phyloP scores from a whole-genome alignment of 495 filamentous ascomycete genomes.

The Neurospora sp. region DNA sequence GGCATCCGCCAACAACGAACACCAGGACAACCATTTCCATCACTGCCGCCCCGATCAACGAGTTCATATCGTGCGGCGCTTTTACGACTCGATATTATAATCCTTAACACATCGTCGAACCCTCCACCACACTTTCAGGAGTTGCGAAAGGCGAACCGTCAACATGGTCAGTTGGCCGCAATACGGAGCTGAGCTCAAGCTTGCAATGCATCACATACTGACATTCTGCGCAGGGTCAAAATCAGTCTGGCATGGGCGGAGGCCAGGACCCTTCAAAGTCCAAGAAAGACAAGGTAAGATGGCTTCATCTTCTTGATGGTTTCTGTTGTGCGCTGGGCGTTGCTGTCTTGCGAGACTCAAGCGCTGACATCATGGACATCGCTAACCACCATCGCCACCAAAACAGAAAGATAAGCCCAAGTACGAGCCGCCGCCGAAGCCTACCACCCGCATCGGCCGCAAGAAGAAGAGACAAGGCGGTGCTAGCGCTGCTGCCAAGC shows the following conservation, averaged over 20 bases:
- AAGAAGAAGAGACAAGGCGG: slow-evolving; percentile 94
- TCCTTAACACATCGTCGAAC: neutral
- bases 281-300: slow-evolving; percentile 85
- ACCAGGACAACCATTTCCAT: neutral
- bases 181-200: neutral
- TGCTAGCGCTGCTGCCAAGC: slow-evolving; percentile 86
- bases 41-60: neutral
- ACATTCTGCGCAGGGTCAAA: slow-evolving; percentile 58
- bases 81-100: neutral
- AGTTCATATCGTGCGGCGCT: neutral
- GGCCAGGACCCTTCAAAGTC: slow-evolving; percentile 62
- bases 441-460: slow-evolving; percentile 93
- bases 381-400: slow-evolving; percentile 10
- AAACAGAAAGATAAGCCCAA: slow-evolving; percentile 95
- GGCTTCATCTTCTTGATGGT: neutral
- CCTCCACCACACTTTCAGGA: neutral
- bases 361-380: neutral
- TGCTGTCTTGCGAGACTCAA: neutral
- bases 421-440: slow-evolving; percentile 96
- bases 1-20: neutral
- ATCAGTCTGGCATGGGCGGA: slow-evolving; percentile 77
- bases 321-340: neutral
- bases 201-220: slow-evolving; percentile 5
- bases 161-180: slow-evolving; percentile 17
- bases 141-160: neutral